These are phyloP conservation scores for Trichosporon faecale DNA, from an alignment of 1,284 basidiomycete species.

Conservation along the genomic window DNA sequence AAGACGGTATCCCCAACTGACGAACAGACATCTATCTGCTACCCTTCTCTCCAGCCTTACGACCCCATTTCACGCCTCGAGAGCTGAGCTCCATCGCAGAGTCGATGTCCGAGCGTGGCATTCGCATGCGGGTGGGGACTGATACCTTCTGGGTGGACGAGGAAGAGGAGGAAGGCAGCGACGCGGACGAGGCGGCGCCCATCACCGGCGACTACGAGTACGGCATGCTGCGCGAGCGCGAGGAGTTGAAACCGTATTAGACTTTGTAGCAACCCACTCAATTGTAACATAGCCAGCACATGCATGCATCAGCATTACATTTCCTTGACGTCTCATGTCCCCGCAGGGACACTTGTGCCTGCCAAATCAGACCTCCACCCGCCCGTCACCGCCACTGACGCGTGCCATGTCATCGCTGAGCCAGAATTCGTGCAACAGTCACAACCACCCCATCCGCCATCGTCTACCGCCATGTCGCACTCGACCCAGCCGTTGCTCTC, in stretches of 20 bases:
- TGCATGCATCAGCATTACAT: background rate
- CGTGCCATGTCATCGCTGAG: conserved; percentile 5
- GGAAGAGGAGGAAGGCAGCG: conserved; percentile 50
- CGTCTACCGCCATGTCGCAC: conserved; percentile 35
- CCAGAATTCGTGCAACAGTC: background rate
- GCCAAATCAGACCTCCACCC: conserved; percentile 3
- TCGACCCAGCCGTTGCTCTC: conserved; percentile 39
- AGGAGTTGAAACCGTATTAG: conserved; percentile 44
- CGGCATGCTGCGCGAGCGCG: conserved; percentile 37
- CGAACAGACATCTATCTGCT: conserved; percentile 74
- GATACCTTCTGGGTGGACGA: conserved; percentile 58
- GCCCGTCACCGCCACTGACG: background rate
- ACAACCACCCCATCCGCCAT: background rate
- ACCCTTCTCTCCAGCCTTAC: conserved; percentile 68
- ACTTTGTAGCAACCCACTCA: conserved; percentile 6
- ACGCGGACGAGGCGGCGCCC: conserved; percentile 37
- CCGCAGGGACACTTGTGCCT: background rate
- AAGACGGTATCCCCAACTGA: background rate
- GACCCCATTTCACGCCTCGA: conserved; percentile 62
- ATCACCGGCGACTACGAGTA: conserved; percentile 37
- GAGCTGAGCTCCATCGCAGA: conserved; percentile 71
- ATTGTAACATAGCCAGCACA: background rate
- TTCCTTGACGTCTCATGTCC: background rate
- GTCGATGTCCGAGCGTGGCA: conserved; percentile 75
- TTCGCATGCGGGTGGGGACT: conserved; percentile 66